Evolutionary conservation across 2,329 filamentous ascomycete genomes (phyloP), one percentile per base, ranked within the genome.

Genomic region (Mollisiaceae sp.): DNA sequence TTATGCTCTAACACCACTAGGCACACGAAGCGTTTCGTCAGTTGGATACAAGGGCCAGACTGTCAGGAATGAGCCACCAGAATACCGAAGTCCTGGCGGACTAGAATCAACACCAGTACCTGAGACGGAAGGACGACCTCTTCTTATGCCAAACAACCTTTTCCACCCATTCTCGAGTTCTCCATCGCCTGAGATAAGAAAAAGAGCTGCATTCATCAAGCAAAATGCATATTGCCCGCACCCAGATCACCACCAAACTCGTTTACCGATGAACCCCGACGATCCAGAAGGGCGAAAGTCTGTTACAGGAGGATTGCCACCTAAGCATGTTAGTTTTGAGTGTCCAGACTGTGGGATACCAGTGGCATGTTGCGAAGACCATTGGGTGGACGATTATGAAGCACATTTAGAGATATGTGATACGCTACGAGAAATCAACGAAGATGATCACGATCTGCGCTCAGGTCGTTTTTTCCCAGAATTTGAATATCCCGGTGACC

Each of bases 301-400:
- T 20, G 75, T 79, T 20, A 85, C 82, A 12, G 87, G 85, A 56
- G 77, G 79, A 45, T 79, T 88, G 67, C 85, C 92, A 11, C 91
- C 94, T 0, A 89, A 89, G 18, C 93, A 97, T 78, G 93, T 97
- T 60, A 84, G 91, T 71, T 97, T 97, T 75, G 95, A 98, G 78
- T 99, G 95, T 74, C 94, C 95, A 0, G 94, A 99, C 78, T 99
- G 95, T 73, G 95, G 95, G 15, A 86, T 98, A 50, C 94, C 96
- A 0, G 89, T 97, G 8, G 97, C 95, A 77, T 99, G 95, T 81
- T 94, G 89, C 72, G 91, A 97, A 78, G 90, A 93, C 72, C 95
- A 99, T 77, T 98, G 94, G 91, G 93, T 91, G 76, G 93, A 96
- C 72, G 93, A 98, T 78, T 99, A 97, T 75, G 94, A 98, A 79